These are phyloP conservation scores for Pichia sp. DNA, from an alignment of 1,139 yeast species.

Conservation along the genomic window DNA sequence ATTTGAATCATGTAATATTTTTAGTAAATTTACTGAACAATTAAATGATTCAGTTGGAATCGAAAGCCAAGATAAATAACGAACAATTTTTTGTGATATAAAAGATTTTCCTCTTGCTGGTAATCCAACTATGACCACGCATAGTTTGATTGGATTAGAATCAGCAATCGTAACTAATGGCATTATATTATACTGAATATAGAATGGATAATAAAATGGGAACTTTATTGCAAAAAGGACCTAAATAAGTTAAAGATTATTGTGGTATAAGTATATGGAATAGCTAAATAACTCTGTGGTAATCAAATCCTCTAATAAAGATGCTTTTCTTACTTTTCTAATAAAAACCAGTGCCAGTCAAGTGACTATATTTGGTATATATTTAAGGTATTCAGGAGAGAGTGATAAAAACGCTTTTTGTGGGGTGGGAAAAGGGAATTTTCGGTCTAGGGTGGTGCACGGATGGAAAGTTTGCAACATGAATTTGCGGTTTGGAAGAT, in stretches of 20 bases:
- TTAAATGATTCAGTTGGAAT: conserved; percentile 83
- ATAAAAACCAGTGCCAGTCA: not conserved
- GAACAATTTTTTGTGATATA: conserved; percentile 74
- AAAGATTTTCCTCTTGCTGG: conserved; percentile 77
- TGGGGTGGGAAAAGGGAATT: not conserved
- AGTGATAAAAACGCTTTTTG: not conserved
- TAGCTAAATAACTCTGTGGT: not conserved
- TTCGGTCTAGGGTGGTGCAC: not conserved
- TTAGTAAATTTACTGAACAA: conserved; percentile 54
- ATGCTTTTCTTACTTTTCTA: not conserved
- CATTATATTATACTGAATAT: conserved; percentile 33
- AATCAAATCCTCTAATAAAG: not conserved
- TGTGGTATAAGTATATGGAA: not conserved
- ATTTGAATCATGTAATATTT: conserved; percentile 6
- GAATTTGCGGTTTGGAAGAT: not conserved
- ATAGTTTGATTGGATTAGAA: conserved; percentile 62
- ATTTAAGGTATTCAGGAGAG: not conserved
- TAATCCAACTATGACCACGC: conserved; percentile 72
- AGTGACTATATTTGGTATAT: not conserved
- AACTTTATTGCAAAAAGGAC: not conserved
- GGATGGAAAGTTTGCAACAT: not conserved
- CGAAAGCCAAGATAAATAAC: conserved; percentile 88
- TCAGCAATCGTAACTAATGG: conserved; percentile 72
- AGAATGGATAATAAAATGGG: not conserved
- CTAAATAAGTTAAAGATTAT: not conserved